Percentiles rank a stretch among this genome's conserved stretches.
These are phyloP conservation scores for Salix arbutifolia DNA, from an alignment of 345 rosid species.

Conservation along the genomic window DNA sequence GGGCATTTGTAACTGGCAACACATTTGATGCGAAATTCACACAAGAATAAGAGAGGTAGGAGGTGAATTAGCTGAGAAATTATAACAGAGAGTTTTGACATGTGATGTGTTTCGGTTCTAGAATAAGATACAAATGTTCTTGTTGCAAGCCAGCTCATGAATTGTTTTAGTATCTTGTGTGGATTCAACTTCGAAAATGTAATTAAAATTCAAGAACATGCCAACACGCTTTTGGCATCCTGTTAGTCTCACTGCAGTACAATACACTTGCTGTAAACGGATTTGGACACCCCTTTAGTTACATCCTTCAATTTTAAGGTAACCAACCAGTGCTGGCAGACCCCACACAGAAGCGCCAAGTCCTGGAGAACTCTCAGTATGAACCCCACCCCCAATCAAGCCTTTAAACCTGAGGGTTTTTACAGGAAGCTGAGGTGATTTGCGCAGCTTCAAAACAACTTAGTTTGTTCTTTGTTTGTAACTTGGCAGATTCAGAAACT, in stretches of 20 bases:
- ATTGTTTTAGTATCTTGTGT: not conserved
- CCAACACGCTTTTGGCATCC: not conserved
- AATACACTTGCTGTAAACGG: too few relatives aligned
- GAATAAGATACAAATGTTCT: not conserved
- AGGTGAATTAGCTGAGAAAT: not conserved
- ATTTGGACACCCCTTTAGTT: too few relatives aligned
- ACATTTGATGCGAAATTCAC: not conserved
- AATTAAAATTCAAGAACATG: not conserved
- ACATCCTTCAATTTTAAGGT: not conserved
- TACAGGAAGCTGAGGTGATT: not conserved
- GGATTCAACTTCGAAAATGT: not conserved
- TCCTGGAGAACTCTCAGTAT: not conserved
- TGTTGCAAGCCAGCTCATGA: not conserved
- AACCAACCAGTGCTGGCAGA: not conserved
- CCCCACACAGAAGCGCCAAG: not conserved
- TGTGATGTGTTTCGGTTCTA: not conserved
- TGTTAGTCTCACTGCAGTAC: too few relatives aligned
- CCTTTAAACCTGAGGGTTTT: not conserved
- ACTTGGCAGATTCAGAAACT: not conserved
- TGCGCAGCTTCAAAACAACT: too few relatives aligned
- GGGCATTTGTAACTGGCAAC: not conserved
- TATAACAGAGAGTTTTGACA: not conserved
- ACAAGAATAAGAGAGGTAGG: not conserved
- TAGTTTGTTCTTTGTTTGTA: too few relatives aligned
- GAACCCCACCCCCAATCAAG: too few relatives aligned